Evolutionary conservation across 495 filamentous ascomycete species (phyloP), one percentile per base, ranked within the genome.

Genomic region (Cudoniella acicularis): DNA sequence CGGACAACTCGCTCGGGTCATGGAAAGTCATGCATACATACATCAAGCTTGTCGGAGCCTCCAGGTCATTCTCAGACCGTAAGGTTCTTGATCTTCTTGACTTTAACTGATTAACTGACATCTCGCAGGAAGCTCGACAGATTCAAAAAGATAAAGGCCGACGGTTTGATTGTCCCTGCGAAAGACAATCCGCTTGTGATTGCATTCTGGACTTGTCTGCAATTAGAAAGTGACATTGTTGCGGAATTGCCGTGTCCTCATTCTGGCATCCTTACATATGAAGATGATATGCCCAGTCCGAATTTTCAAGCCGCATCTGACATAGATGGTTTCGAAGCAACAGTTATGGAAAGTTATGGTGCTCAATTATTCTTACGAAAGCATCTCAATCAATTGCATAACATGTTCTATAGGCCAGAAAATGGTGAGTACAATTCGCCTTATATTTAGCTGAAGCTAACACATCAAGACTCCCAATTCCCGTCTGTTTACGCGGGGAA

Each of bases 191-290:
- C 87, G 42, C 76, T 88, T 50, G 76, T 87, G 30, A 86, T 94
- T 62, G 90, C 91, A 6, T 96, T 90, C 64, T 98, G 93, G 93
- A 94, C 92, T 9, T 95, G 90, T 67, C 74, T 96, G 63, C 94
- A 97, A 63, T 78, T 98, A 20, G 94, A 98, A 73, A 96, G 94
- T 74, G 94, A 98, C 70, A 88, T 98, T 43, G 75, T 96, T 26
- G 94, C 94, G 10, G 94, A 98, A 71, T 73, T 97, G 25, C 88
- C 89, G 57, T 82, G 88, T 25, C 88, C 92, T 3, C 90, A 91
- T 53, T 88, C 87, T 63, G 84, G 85, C 20, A 87, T 95, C 65
- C 82, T 93, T 57, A 79, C 79, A 40, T 85, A 81, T 26, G 89
- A 92, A 70, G 78, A 81, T 27, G 78, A 82, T 16, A 89, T 92